Evolutionary conservation across 2,329 filamentous ascomycete genomes (phyloP), one percentile per base, ranked within the genome.

Genomic region (Cladosporium phlei): DNA sequence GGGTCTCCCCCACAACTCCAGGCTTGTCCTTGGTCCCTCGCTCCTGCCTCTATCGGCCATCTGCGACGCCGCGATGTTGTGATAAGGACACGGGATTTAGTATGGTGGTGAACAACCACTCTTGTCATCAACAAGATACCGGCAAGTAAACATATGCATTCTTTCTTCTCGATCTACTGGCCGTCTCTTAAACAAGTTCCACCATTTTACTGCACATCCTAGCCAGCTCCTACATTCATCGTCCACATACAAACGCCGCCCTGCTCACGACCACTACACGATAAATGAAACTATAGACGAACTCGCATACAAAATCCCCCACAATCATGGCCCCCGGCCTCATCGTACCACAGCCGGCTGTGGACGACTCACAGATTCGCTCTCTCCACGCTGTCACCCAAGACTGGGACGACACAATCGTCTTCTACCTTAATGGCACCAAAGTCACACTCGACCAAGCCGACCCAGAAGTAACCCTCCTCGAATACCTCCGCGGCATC

Each of bases 391-490:
- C 79, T 14, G 68, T 96, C 40, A 93, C 87, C 1, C 81, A 83
- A 44, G 68, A 76, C 37, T 97, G 88, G 67, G 85, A 95, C 60
- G 88, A 96, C 66, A 91, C 87, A 1, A 74, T 97, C 49, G 79
- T 85, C 14, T 97, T 97, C 73, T 97, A 89, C 65, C 80, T 98
- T 42, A 98, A 98, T 65, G 93, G 93, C 52, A 95, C 91, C 2
- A 87, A 83, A 55, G 86, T 97, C 12, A 79, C 85, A 1, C 72
- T 98, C 12, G 90, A 96, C 56, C 79, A 87, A 10, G 81, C 93
- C 43, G 90, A 97, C 61, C 93, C 93, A 0, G 91, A 97, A 64
- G 76, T 90, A 38, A 98, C 93, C 0, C 75, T 98, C 24, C 74
- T 98, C 5, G 91, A 97, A 66, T 98, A 97, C 59, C 76, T 98